Conservation (phyloP, 306 rosid genomes). For the Vigna mungo region DNA sequence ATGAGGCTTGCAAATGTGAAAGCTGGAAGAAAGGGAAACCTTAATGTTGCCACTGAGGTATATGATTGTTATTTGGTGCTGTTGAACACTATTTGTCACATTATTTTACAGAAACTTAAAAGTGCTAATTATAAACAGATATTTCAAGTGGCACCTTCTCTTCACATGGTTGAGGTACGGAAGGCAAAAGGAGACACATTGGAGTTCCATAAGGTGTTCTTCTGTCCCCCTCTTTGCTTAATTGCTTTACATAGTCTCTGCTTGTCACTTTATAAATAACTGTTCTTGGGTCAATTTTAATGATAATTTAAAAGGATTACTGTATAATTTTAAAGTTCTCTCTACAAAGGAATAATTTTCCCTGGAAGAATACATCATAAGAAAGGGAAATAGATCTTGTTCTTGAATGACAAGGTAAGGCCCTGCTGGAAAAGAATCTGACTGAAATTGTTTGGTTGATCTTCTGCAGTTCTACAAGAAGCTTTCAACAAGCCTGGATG, state of each 20-base stretch:
- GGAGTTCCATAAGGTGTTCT: slow-evolving; percentile 91
- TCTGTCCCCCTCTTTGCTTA: neutral
- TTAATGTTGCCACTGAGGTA: slow-evolving; percentile 97
- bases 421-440: neutral
- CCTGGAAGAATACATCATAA: neutral
- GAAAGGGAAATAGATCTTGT: neutral
- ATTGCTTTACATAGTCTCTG: neutral
- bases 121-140: slow-evolving; percentile 54
- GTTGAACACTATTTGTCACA: slow-evolving; percentile 3
- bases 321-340: neutral
- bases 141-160: slow-evolving; percentile 98
- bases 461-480: slow-evolving; percentile 84
- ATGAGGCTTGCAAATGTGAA: slow-evolving; percentile 92
- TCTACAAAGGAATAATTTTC: neutral
- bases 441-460: slow-evolving; percentile 23
- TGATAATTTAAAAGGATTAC: neutral
- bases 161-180: slow-evolving; percentile 97
- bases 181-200: slow-evolving; percentile 98
- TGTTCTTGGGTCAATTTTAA: slow-evolving; percentile 16
- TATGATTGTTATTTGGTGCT: neutral
- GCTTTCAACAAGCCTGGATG: slow-evolving; percentile 80
- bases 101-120: slow-evolving; percentile 21
- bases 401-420: neutral
- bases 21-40: slow-evolving; percentile 99
- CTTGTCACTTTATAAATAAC: neutral